Evolutionary conservation across 2,329 filamentous ascomycete genomes (phyloP), one percentile per base, ranked within the genome.

Genomic region (Akanthomyces dipterigenus): DNA sequence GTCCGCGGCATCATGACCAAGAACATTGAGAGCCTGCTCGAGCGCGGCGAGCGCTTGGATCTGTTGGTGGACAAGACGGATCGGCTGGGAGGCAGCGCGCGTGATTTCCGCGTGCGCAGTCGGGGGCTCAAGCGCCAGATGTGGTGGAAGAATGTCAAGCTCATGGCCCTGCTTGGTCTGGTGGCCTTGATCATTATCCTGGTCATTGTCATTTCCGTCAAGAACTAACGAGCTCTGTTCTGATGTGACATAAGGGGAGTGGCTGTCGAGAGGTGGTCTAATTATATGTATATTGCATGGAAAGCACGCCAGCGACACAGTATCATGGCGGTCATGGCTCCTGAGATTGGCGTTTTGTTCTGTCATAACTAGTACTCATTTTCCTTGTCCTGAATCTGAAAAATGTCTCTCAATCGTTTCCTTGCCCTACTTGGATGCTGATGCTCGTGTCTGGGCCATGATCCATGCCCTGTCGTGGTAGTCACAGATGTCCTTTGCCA

Each of bases 61-160:
- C 75, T 97, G 67, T 78, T 99, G 50, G 93, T 99, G 24, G 93
- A 98, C 74, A 97, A 99, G 85, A 99, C 96, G 54, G 93, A 97
- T 72, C 82, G 92, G 48, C 76, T 99, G 43, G 95, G 93, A 16
- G 91, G 90, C 31, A 95, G 87, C 73, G 92, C 95, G 58, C 82
- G 88, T 68, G 95, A 99, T 72, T 99, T 99, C 72, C 81, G 95
- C 57, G 88, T 98, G 20, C 82, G 93, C 67, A 96, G 90, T 73
- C 81, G 92, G 28, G 92, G 91, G 1, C 75, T 99, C 68, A 90
- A 95, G 78, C 84, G 96, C 71, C 84, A 88, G 76, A 98, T 99
- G 95, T 99, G 95, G 95, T 98, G 93, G 93, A 98, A 98, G 87
- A 98, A 99, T 74, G 84, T 96, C 50, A 96, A 96, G 79, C 77